phyloP scores from a whole-genome alignment of 192 early-diverging fungal genomes.

The Backusella liffmaniae region DNA sequence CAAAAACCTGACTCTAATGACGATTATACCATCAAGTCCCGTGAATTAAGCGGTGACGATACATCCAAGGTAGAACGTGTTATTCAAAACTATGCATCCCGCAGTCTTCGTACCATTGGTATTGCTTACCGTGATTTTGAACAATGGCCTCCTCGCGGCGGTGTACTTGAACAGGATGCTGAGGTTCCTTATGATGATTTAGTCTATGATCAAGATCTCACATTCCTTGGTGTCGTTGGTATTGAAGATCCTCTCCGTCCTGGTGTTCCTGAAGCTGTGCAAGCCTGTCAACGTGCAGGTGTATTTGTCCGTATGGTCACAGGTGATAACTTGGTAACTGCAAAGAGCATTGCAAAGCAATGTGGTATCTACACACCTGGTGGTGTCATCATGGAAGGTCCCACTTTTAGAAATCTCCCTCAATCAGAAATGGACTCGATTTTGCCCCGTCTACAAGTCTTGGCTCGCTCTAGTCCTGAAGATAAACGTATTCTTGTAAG shows the following conservation, averaged over 20 bases:
- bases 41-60: constrained; percentile 37
- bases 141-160: constrained; percentile 49
- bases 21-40: constrained; percentile 23
- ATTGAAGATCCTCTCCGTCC: constrained; percentile 96
- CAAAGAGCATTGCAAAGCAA: constrained; percentile 89
- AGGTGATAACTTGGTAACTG: constrained; percentile 94
- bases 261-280: constrained; percentile 91
- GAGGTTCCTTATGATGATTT: constrained; percentile 57
- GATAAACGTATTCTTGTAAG: constrained; percentile 96
- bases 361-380: constrained; percentile 89
- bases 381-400: constrained; percentile 94
- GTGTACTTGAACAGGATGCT: constrained; percentile 36
- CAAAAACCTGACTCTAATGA: constrained; percentile 28
- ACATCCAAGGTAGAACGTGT: constrained; percentile 40
- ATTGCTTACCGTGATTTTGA: constrained; percentile 84
- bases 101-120: constrained; percentile 90
- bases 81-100: constrained; percentile 72
- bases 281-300: constrained; percentile 83
- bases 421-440: constrained; percentile 84
- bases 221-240: constrained; percentile 86
- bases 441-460: constrained; percentile 88
- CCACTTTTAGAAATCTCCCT: constrained; percentile 83
- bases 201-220: constrained; percentile 52
- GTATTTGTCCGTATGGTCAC: constrained; percentile 99
- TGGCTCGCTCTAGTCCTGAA: constrained; percentile 91